These are phyloP conservation scores for Pyrenula aspistea DNA, from an alignment of 495 filamentous ascomycete species.

Conservation along the genomic window DNA sequence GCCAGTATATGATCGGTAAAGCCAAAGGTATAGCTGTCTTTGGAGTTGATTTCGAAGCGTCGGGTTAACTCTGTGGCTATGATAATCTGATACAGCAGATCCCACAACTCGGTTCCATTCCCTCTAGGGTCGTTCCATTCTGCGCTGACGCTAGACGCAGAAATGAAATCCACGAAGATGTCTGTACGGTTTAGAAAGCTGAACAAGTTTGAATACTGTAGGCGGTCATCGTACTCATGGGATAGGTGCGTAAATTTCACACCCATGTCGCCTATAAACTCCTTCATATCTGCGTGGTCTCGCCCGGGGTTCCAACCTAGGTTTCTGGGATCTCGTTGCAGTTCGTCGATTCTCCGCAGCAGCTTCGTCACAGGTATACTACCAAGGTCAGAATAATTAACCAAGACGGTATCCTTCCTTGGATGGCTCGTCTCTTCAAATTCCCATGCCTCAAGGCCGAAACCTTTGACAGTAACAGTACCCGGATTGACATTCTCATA, in stretches of 20 bases:
- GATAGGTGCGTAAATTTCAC: not conserved
- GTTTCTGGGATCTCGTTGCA: not conserved
- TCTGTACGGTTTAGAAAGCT: not conserved
- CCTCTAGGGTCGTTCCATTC: not conserved
- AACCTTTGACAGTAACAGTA: not conserved
- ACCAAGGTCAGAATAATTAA: not conserved
- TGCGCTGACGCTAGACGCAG: not conserved
- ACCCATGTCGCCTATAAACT: not conserved
- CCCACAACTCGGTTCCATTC: not conserved
- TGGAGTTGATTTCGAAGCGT: not conserved
- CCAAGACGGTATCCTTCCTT: not conserved
- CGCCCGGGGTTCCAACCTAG: not conserved
- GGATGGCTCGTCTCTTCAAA: not conserved
- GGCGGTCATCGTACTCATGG: not conserved
- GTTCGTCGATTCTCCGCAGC: not conserved
- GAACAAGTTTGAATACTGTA: not conserved
- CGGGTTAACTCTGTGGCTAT: not conserved
- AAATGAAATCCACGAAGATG: not conserved
- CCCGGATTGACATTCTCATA: not conserved
- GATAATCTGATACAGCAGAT: not conserved
- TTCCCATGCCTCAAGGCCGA: not conserved
- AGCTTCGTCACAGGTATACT: not conserved
- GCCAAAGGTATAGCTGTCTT: not conserved
- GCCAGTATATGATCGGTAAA: not conserved
- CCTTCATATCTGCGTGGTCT: not conserved